Evolutionary conservation across 345 rosid genomes (phyloP), one percentile per base, ranked within the genome.

Genomic region (Eutrema yunnanense): DNA sequence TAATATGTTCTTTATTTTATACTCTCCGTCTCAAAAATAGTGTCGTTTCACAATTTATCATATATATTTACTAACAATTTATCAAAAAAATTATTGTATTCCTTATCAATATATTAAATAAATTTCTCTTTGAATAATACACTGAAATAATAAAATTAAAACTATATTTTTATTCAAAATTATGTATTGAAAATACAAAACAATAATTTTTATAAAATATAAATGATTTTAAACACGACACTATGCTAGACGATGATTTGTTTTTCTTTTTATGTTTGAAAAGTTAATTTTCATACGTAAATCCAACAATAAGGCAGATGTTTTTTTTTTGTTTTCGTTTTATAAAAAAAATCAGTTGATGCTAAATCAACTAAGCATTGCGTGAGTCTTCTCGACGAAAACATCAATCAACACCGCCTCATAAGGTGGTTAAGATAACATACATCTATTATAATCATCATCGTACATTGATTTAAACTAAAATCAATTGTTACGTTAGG

Each of bases 401-500:
- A 75, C 79, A 75, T 69, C 36, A 47, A 61, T 69, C 74, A 75
- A 47, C 62, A 62, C 65, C 71, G 65, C 30, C 38, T 46, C 9
- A 27, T 62, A 41, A 46, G 65, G 65, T 75, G 44, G 54, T 75
- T 69, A 62, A 75, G 26, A 12, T 53, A 62, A 75, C 6, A 8
- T 22, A 22, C 5, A 32, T 50, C 55, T 47, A 27, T 54, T 43
- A 70, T 55, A 46, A 75, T 62, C 62, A 74, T 68, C 65, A 74
- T 68, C 65, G 57, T 75, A 68, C 74, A 54, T 75, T 34, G 40
- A 61, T 47, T 38, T 53, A 49, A 69, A 44, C 46, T 4, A 76
- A 47, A 48, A 38, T 48, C 56, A 48, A 76, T 3, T 19, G 67
- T 33, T 33, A 64, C 62, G 50, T 63, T 63, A 40, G 26, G 26